phyloP scores from a whole-genome alignment of 345 rosid species.

The Populus simonii region DNA sequence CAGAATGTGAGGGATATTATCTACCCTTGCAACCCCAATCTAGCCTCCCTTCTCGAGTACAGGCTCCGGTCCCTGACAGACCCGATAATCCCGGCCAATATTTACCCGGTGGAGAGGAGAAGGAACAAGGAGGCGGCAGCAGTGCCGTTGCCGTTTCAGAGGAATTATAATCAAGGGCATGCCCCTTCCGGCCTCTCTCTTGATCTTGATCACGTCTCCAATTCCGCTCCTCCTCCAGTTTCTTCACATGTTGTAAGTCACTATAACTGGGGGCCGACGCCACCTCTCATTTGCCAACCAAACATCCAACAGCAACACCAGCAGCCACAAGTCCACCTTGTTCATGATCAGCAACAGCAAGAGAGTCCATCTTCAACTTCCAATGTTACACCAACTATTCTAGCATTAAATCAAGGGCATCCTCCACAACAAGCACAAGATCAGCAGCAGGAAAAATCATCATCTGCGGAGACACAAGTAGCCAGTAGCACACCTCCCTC shows the following conservation, averaged over 20 bases:
- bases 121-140: conserved; percentile 19
- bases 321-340: conserved; percentile 1
- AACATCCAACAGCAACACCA: conserved; percentile 17
- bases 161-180: conserved; percentile 20
- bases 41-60: conserved; percentile 77
- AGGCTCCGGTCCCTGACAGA: conserved; percentile 71
- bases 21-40: conserved; percentile 89
- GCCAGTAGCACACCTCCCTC: conserved; percentile 25
- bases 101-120: conserved; percentile 23
- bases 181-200: conserved; percentile 32
- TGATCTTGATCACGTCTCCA: conserved; percentile 28
- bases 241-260: conserved; percentile 15
- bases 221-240: conserved; percentile 17
- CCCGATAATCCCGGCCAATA: conserved; percentile 22
- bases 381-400: conserved; percentile 20
- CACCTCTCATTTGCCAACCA: conserved; percentile 17
- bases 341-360: conserved; percentile 4
- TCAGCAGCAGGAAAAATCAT: conserved; percentile 45
- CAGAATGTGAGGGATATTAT: conserved; percentile 94
- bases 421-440: conserved; percentile 12
- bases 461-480: conserved; percentile 44
- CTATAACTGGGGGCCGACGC: conserved; percentile 30
- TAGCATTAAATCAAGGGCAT: conserved; percentile 30
- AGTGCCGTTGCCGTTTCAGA: conserved; percentile 23
- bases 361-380: conserved; percentile 22